These are phyloP conservation scores for Allomyces macrogynus DNA, from an alignment of 192 early-diverging fungal species.

Conservation along the genomic window DNA sequence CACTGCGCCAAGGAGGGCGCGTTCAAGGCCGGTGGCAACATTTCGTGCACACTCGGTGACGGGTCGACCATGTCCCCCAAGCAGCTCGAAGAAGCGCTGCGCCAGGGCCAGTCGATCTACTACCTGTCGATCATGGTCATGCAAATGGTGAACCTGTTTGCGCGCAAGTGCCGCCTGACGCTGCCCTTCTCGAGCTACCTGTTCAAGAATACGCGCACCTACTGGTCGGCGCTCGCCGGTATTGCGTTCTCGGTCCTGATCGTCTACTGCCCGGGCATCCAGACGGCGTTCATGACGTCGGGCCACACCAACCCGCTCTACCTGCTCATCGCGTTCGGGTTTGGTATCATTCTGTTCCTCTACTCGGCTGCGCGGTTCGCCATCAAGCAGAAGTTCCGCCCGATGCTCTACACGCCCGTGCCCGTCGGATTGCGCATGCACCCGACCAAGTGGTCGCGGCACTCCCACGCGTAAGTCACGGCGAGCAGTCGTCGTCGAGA, in stretches of 20 bases:
- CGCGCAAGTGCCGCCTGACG: conserved; percentile 58
- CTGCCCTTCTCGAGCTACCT: conserved; percentile 63
- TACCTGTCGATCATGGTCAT: conserved; percentile 63
- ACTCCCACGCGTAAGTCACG: no score
- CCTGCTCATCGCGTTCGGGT: conserved; percentile 69
- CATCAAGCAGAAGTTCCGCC: no score
- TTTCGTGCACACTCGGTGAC: conserved; percentile 11
- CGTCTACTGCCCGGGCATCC: conserved; percentile 67
- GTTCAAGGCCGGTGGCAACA: conserved; percentile 7
- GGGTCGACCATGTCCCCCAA: conserved; percentile 22
- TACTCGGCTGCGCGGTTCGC: conserved; percentile 17
- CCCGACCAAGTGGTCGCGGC: no score
- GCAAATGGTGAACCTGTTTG: conserved; percentile 90
- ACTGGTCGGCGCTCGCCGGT: conserved; percentile 48
- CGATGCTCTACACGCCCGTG: no score
- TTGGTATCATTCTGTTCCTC: conserved; percentile 52
- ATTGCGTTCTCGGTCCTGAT: conserved; percentile 43
- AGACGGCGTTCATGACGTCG: conserved; percentile 54
- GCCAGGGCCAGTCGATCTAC: conserved; percentile 54
- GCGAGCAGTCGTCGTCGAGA: no score
- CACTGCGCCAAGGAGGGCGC: conserved; percentile 5
- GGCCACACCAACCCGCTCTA: conserved; percentile 43
- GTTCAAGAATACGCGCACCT: conserved; percentile 58
- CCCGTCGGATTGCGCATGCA: no score
- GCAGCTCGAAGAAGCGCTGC: conserved; percentile 44